Conservation (phyloP, 805 yeast genomes). For the Cyberlindnera nakhonratchasimensis region DNA sequence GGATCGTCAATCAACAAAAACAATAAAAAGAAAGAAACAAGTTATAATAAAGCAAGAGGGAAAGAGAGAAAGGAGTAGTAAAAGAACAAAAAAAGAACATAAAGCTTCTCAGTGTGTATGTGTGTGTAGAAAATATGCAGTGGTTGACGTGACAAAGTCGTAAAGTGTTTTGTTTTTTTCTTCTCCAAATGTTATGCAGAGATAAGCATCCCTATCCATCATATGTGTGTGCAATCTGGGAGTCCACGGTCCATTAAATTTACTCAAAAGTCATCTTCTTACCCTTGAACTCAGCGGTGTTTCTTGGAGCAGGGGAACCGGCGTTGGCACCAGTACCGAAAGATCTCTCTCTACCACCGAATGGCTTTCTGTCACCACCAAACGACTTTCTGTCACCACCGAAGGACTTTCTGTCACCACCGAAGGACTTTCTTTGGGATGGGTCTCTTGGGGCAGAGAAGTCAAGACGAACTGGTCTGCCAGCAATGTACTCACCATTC, state of each 20-base stretch:
- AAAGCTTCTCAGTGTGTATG: background rate
- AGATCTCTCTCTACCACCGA: constrained; percentile 42
- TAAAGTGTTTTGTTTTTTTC: background rate
- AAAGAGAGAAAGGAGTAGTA: background rate
- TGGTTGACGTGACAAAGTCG: background rate
- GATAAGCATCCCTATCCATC: too few relatives aligned
- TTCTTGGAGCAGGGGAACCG: constrained; percentile 35
- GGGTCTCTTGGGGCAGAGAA: constrained; percentile 84
- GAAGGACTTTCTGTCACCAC: constrained; percentile 36
- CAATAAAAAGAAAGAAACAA: background rate
- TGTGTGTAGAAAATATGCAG: constrained; percentile 1
- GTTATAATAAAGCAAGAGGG: background rate
- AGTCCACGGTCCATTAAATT: too few relatives aligned
- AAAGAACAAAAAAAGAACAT: background rate
- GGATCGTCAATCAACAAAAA: background rate
- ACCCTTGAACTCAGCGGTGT: constrained; percentile 73
- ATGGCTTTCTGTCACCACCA: constrained; percentile 35
- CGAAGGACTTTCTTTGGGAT: constrained; percentile 31
- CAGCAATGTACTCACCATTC: constrained; percentile 85
- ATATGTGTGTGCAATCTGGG: too few relatives aligned
- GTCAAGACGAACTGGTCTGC: constrained; percentile 93
- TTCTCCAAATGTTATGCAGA: too few relatives aligned
- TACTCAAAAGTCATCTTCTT: constrained; percentile 79
- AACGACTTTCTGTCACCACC: constrained; percentile 38
- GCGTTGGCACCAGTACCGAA: constrained; percentile 53